Evolutionary conservation across 1,284 basidiomycete species (phyloP), one percentile per base, ranked within the genome.

Genomic region (Somion occarium): DNA sequence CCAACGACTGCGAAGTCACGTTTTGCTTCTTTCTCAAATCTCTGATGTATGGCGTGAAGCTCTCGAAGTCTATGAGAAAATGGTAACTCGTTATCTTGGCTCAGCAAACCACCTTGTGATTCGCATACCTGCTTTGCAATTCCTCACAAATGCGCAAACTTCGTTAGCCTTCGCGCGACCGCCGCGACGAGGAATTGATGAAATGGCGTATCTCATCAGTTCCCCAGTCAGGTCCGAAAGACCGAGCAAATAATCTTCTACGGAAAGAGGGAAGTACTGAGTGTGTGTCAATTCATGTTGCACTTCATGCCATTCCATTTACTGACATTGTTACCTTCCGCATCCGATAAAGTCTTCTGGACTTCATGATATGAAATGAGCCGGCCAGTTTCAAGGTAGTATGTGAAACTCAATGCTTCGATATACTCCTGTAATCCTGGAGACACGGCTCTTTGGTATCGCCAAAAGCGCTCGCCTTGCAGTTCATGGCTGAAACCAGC

Each of bases 131-230:
- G 85, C 78, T 73, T 88, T 88, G 70, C 91, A 93, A 46, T 73
- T 75, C 55, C 91, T 75, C 18, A 93, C 92, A 67, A 92, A 93
- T 26, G 73, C 74, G 64, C 88, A 88, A 2, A 93, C 80, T 54
- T 82, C 73, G 39, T 73, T 73, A 3, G 91, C 89, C 56, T 79
- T 85, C 53, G 77, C 73, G 46, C 85, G 81, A 22, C 90, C 86
- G 1, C 87, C 87, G 27, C 82, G 82, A 20, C 80, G 80, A 5
- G 85, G 74, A 44, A 89, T 80, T 12, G 82, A 75, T 39, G 83
- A 89, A 54, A 95, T 97, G 3, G 93, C 93, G 56, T 88, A 90
- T 34, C 96, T 82, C 96, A 98, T 98, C n/a, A 96, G 80, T 69
- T 98, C 96, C 39, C 96, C 96, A 0, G 93, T 97, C 27, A 99